Conservation (phyloP, 140 eudicot species). For the Oenanthe javanica region DNA sequence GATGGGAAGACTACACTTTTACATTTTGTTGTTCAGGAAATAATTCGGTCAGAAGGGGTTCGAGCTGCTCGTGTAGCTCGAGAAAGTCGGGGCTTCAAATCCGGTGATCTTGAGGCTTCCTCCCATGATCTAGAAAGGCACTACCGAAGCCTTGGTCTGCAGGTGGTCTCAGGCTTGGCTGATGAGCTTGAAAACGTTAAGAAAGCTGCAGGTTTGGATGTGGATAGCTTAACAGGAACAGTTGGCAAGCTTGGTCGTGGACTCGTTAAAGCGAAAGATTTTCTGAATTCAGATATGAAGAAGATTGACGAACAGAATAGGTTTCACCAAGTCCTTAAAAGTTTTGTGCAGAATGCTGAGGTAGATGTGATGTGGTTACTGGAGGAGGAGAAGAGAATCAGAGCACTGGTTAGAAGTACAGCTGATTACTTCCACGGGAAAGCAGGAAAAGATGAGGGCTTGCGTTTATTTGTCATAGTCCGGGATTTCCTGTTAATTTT, state of each 20-base stretch:
- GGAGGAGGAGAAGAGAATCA: slow-evolving; percentile 84
- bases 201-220: slow-evolving; percentile 71
- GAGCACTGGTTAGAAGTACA: slow-evolving; percentile 72
- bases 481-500: slow-evolving; percentile 75
- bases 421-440: slow-evolving; percentile 94
- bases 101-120: slow-evolving; percentile 49
- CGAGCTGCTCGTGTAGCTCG: slow-evolving; percentile 53
- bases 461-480: slow-evolving; percentile 77
- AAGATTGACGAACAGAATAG: slow-evolving; percentile 47
- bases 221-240: slow-evolving; percentile 59
- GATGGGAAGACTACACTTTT: slow-evolving; percentile 94
- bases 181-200: slow-evolving; percentile 66
- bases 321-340: slow-evolving; percentile 41
- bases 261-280: slow-evolving; percentile 50
- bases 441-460: slow-evolving; percentile 84
- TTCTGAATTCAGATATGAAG: slow-evolving; percentile 62
- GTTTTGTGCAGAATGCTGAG: slow-evolving; percentile 73
- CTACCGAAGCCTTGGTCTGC: slow-evolving; percentile 64
- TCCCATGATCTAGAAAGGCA: slow-evolving; percentile 57
- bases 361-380: slow-evolving; percentile 56
- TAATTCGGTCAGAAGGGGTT: slow-evolving; percentile 86
- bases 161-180: slow-evolving; percentile 63
- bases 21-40: slow-evolving; percentile 89
- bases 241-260: slow-evolving; percentile 54
- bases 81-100: slow-evolving; percentile 37